phyloP scores from a whole-genome alignment of 192 early-diverging fungal genomes.

The Glomus cerebriforme region DNA sequence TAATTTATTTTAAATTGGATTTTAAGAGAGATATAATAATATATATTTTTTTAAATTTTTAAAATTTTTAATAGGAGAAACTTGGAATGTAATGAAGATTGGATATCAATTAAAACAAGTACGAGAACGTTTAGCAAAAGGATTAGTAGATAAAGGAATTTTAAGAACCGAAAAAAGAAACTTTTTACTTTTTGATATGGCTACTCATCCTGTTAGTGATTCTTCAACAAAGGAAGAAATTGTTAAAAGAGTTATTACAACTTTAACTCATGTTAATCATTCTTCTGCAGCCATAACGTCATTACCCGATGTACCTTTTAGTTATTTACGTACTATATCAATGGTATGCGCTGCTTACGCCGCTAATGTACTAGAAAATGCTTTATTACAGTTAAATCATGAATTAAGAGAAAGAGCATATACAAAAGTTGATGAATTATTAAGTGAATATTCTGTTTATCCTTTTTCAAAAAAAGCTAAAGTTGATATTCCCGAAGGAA shows the following conservation, averaged over 20 bases:
- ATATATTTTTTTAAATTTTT: background rate
- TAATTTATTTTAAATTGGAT: background rate
- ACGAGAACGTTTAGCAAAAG: slow-evolving; percentile 93
- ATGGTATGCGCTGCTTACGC: slow-evolving; percentile 96
- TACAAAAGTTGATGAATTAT: slow-evolving; percentile 82
- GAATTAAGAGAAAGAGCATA: slow-evolving; percentile 88
- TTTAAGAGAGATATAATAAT: background rate
- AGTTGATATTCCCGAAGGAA: slow-evolving; percentile 55
- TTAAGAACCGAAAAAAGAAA: slow-evolving; percentile 94
- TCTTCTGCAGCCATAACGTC: slow-evolving; percentile 50
- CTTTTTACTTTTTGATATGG: slow-evolving; percentile 97
- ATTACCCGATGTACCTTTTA: slow-evolving; percentile 59
- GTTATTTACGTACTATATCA: slow-evolving; percentile 74
- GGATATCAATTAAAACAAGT: slow-evolving; percentile 98
- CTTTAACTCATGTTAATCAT: slow-evolving; percentile 65
- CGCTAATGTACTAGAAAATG: slow-evolving; percentile 97
- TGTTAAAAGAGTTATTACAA: slow-evolving; percentile 78
- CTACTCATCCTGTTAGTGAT: slow-evolving; percentile 94
- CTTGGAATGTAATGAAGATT: slow-evolving; percentile 97
- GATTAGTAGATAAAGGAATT: slow-evolving; percentile 97
- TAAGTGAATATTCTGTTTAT: slow-evolving; percentile 83
- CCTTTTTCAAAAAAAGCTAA: slow-evolving; percentile 65
- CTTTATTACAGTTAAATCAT: slow-evolving; percentile 79
- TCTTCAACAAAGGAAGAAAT: slow-evolving; percentile 85
- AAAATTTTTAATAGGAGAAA: slow-evolving; percentile 74